phyloP scores from a whole-genome alignment of 176 grass and related monocot genomes.

The Rhynchospora breviuscula region DNA sequence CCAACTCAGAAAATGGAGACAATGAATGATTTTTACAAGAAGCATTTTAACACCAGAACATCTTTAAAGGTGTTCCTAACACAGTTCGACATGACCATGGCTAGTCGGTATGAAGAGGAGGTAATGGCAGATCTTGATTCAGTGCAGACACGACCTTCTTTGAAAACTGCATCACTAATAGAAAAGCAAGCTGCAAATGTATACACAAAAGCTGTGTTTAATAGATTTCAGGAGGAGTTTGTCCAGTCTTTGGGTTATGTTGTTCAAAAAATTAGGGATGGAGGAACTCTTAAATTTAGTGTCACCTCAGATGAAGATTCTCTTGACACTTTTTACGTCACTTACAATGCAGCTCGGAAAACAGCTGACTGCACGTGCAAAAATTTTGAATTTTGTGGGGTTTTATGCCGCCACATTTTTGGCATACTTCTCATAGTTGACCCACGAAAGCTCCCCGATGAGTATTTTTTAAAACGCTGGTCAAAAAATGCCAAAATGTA shows the following conservation, averaged over 20 bases:
- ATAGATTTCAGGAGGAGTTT: slow-evolving; percentile 93
- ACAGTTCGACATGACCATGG: slow-evolving; percentile 60
- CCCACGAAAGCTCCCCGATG: slow-evolving; percentile 46
- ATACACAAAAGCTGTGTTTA: slow-evolving; percentile 76
- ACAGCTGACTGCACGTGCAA: slow-evolving; percentile 81
- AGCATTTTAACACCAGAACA: slow-evolving; percentile 64
- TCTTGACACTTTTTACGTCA: slow-evolving; percentile 59
- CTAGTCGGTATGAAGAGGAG: slow-evolving; percentile 55
- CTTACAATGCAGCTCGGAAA: slow-evolving; percentile 61
- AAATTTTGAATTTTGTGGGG: slow-evolving; percentile 73
- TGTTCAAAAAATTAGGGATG: slow-evolving; percentile 67
- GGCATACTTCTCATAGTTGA: slow-evolving; percentile 80
- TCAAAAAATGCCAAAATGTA: slow-evolving; percentile 56
- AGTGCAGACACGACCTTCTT: slow-evolving; percentile 35
- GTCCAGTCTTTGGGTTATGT: slow-evolving; percentile 75
- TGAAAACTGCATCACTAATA: slow-evolving; percentile 75
- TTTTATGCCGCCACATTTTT: slow-evolving; percentile 87
- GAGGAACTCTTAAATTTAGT: slow-evolving; percentile 49
- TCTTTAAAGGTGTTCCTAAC: slow-evolving; percentile 72
- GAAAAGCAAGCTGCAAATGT: slow-evolving; percentile 82
- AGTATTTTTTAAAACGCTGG: slow-evolving; percentile 79
- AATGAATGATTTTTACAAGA: slow-evolving; percentile 86
- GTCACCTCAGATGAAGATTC: slow-evolving; percentile 72
- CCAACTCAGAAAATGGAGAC: slow-evolving; percentile 61
- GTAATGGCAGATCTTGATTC: slow-evolving; percentile 51